Base-by-base conservation (phyloP, 495 filamentous ascomycete genomes). In the Podospora sp. region DNA sequence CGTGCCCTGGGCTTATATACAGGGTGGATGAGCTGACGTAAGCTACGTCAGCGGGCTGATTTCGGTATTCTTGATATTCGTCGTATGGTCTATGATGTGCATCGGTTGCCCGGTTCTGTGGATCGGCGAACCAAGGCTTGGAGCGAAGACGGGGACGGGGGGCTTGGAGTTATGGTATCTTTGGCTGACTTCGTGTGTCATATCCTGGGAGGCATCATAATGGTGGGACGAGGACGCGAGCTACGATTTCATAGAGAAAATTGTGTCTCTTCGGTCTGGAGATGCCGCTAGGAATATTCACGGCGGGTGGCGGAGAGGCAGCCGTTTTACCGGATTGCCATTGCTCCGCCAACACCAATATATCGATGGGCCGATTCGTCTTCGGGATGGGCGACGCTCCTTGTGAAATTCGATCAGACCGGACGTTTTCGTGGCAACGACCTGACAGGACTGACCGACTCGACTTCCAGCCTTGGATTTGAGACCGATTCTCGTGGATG, bases 241-340 rank as follows among this genome's bases (percentile, higher is more conserved):
- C 24, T 65, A 62, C 46, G 62, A 68, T 68, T 68, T 68, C 46
- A 66, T 63, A 69, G 56, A 69, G 62, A 56, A 65, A 69, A 69
- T 14, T 60, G 60, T 63, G 61, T 65, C 56, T 64, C 53, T 65
- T 29, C 11, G 26, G 20, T 12, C n/a, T 60, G 49, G 60, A 46
- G 40, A 56, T 29, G 61, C 21, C 22, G 24, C 33, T 26, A 33
- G 25, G 26, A 25, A 26, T 4, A 46, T 9, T 20, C 25, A 25
- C 14, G 57, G 27, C 14, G 26, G 57, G 36, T 24, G 40, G 52
- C 52, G 25, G 52, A 55, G 52, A 9, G 52, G 20, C 21, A 55
- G 25, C 52, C n/a, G 21, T 55, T 33, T 3, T 33, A 8, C n/a
- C n/a, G 29, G 29, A 3, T 33, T 55, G 20, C 52, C 21, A 22